Conservation (phyloP, 257 asterid genomes). For the Solanum sparsipilum region DNA sequence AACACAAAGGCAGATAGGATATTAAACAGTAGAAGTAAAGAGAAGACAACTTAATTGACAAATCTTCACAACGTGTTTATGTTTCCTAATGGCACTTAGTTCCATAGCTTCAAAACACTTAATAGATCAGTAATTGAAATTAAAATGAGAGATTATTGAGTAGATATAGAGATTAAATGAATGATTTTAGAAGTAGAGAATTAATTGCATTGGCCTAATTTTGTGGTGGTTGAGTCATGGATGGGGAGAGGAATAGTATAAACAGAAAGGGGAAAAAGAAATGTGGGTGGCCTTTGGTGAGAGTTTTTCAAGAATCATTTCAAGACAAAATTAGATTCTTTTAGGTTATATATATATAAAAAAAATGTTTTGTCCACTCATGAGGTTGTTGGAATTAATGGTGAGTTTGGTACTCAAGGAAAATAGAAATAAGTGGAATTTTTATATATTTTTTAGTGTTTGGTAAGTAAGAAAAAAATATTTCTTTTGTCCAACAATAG, state of each 20-base stretch:
- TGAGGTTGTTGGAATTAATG: not conserved
- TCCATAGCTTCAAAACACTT: not conserved
- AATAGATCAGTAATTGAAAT: not conserved
- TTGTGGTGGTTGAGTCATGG: not conserved
- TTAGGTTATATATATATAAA: not conserved
- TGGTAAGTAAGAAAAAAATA: not conserved
- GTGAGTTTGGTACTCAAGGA: not conserved
- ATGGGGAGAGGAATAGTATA: not conserved
- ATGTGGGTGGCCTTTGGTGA: not conserved
- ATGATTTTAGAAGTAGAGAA: not conserved
- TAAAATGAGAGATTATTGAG: not conserved
- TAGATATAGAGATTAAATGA: not conserved
- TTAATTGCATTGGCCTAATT: not conserved
- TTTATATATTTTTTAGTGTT: not conserved
- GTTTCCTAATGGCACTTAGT: not conserved
- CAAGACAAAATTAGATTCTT: not conserved
- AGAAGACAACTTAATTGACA: not conserved
- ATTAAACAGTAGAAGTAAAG: not conserved
- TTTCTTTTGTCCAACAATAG: too few species aligned
- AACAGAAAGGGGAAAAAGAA: not conserved
- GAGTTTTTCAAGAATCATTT: not conserved
- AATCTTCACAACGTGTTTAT: not conserved
- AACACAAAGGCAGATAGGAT: not conserved
- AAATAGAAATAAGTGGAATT: not conserved
- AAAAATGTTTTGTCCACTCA: not conserved